Base-by-base conservation (phyloP, 257 asterid species). In the Solanum medicagineum region DNA sequence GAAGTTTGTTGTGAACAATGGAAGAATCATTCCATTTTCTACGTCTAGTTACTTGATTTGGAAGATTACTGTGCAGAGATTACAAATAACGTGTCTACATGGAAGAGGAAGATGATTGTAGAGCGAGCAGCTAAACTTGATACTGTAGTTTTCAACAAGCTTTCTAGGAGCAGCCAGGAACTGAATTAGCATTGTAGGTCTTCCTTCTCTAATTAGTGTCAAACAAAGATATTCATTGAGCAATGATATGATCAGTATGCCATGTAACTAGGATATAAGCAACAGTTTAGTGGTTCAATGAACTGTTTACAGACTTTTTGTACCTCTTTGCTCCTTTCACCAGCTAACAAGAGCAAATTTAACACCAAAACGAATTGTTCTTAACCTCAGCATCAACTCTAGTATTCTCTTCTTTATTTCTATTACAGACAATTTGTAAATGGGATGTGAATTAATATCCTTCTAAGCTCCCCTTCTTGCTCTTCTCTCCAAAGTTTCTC, bases 1-100 rank as follows among this genome's bases (percentile, higher is more conserved):
- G 84, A 94, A 94, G 88, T 92, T 94, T 69, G 87, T 91, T 14
- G 94, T 92, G 65, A 93, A 92, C 40, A 94, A 91, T 32, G 90
- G 87, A 81, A 84, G 22, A 12, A 0, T 62, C 7, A 9, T 16
- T 53, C 51, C 20, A 55, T 47, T 5, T 1, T 9, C n/a, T 53
- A 10, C 6, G 7, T 40, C 1, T 29, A 7, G 10, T 17, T 42
- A 36, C 54, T 19, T 70, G 19, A 51, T 17, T 40, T 69, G 26
- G 24, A 69, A 40, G 79, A 69, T 69, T 19, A 40, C 79, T 5
- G 15, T 51, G 1, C 13, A 7, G 47, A 68, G 22, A 68, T 68
- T 66, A 13, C 75, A 68, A 7, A 68, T 7, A 8, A 32, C 1
- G 12, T 29, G 19, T 66, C 45, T 66, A 15, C n/a, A 32, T 17